A percentile compares a stretch with the other conserved stretches of the same genome.
Evolutionary conservation across 306 rosid species (phyloP).

Genomic region (Lupinus albus): DNA sequence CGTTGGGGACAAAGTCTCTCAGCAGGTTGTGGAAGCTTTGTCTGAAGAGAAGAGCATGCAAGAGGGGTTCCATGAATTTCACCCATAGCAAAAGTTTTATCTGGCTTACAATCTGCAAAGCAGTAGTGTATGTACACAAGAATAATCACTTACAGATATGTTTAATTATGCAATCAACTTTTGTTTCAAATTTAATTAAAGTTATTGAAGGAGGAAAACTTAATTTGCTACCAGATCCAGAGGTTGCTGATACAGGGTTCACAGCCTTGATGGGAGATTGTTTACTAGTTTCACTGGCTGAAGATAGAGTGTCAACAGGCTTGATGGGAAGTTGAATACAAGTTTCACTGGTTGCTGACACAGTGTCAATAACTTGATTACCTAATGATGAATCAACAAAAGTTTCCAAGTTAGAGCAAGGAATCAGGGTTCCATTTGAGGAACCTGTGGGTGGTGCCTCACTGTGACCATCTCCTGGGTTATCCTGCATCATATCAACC

Average conservation of each 20-base stretch:
- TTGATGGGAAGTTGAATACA: slow-evolving; percentile 36
- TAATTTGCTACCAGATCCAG: slow-evolving; percentile 35
- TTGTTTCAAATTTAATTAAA: slow-evolving; percentile 16
- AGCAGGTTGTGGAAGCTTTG: slow-evolving; percentile 15
- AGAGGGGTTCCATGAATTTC: background rate
- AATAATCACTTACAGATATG: background rate
- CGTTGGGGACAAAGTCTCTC: slow-evolving; percentile 6
- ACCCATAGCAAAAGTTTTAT: background rate
- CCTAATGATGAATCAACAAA: background rate
- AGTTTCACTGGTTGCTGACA: slow-evolving; percentile 28
- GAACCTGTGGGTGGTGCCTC: slow-evolving; percentile 39
- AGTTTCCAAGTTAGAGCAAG: slow-evolving; percentile 39
- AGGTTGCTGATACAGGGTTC: slow-evolving; percentile 6
- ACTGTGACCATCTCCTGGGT: slow-evolving; percentile 7
- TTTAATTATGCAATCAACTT: slow-evolving; percentile 12
- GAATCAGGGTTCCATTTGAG: slow-evolving; percentile 33
- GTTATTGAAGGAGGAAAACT: slow-evolving; percentile 1
- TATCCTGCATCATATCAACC: slow-evolving; percentile 36
- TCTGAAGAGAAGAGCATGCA: slow-evolving; percentile 5
- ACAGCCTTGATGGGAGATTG: slow-evolving; percentile 1
- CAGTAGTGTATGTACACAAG: too few species aligned
- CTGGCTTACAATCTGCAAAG: slow-evolving; percentile 34
- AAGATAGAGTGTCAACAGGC: slow-evolving; percentile 5
- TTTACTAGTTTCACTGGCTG: background rate
- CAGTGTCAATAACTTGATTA: slow-evolving; percentile 2